Base-by-base conservation (phyloP, 805 yeast genomes). In the Clavispora asparagi region DNA sequence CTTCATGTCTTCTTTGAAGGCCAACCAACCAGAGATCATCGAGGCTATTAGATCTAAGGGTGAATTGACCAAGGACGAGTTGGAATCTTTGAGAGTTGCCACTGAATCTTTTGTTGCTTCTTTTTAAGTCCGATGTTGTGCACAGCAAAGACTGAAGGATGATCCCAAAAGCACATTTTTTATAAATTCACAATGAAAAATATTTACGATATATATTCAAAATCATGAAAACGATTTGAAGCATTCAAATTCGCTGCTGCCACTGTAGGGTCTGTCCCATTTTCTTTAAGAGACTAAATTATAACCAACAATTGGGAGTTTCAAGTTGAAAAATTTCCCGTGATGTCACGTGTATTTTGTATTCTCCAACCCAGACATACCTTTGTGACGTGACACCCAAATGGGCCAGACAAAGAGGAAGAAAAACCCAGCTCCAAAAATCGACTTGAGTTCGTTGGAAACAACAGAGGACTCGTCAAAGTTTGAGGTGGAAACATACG, bases 31-130 rank as follows among this genome's bases (percentile, higher is more conserved):
- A 61, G 92, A 81, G 55, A 77, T 95, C 74, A 76, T 92, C 63
- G 82, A 81, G 44, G 85, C 94, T 61, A 88, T 94, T 73, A 85
- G 81, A 77, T 81, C 77, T 64, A 79, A 82, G 76, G 99, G 99
- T 80, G 87, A 85, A 77, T 82, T 94, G 65, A 77, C 96, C 62
- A 80, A 87, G 69, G 97, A 90, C 67, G 75, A 79, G 68, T 81
- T 95, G 73, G 94, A 78, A 53, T 79, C 84, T 75, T 85, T 94
- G 78, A 91, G 85, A 83, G 58, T 85, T 68, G 95, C 90, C 64
- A 87, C 98, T 64, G 92, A 88, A 79, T 77, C 91, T 65, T 94
- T 94, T 75, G 83, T 85, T 70, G 85, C 95, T 68, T 82, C 97
- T 68, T 92, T 91, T 79, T 71, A 70, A 70, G 61, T 31, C 38